Base-by-base conservation (phyloP, 2,329 filamentous ascomycete species). In the Shiraia bambusicola region DNA sequence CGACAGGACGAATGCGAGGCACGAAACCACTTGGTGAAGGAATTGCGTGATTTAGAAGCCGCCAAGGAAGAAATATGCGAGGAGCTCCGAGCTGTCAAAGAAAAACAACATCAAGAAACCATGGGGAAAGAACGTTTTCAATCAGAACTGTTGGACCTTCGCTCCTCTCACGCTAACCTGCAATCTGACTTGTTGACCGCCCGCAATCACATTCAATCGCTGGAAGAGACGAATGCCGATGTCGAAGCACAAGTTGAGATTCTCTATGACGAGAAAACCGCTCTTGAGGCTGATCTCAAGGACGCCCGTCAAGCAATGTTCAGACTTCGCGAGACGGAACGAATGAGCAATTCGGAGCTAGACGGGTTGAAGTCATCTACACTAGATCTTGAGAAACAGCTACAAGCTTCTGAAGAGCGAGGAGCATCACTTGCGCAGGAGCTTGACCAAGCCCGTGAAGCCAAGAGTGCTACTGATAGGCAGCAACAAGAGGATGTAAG, bases 271-370 rank as follows among this genome's bases (percentile, higher is more conserved):
- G 48, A 49, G 4, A 66, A 57, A 26, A 30, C 43, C 0, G 35
- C 46, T 4, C 41, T 67, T 12, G 55, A 59, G 29, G 34, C 45
- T 4, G 45, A 56, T 15, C 37, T 68, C 11, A 45, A 42, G 9
- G 42, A 49, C 12, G 38, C 58, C 2, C 56, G 52, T 17, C 43
- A 56, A 24, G 45, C 50, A 1, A 50, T 54, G 3, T 52, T 46
- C 3, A 49, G 42, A 13, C 37, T 67, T 2, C 50, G 54, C 12
- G 42, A 52, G 25, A 50, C 59, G 5, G 22, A 65, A 22, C 44
- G 58, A 9, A 40, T 39, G 17, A 58, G 43, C 25, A 51, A 55
- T 4, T 42, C 38, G 12, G 56, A 61, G 35, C 56, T 69, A n/a
- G 39, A 37, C 8, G 41, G 46, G 3, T 39, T 65, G 25, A 54